A percentile compares a stretch with the other conserved stretches of the same genome.
phyloP scores from a whole-genome alignment of 495 filamentous ascomycete species.

The Rhizodiscina lignyota region DNA sequence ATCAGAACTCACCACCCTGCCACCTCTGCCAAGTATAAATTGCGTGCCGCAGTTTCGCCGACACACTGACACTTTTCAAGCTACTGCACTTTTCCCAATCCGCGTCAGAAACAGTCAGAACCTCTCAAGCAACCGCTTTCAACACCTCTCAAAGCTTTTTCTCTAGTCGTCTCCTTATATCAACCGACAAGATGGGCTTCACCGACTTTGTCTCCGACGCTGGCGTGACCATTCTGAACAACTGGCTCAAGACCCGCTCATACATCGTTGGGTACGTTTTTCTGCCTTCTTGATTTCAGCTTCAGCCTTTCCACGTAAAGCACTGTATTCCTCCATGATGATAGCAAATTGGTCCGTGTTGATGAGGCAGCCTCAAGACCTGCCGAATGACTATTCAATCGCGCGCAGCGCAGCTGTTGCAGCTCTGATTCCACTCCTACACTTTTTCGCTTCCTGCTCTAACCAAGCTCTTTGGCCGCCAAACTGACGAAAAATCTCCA shows the following conservation, averaged over 20 bases:
- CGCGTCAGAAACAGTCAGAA: too few relatives aligned
- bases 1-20: too few relatives aligned
- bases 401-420: constrained; percentile 76
- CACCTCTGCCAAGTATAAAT: too few relatives aligned
- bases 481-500: constrained; percentile 3
- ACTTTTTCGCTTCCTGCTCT: neutral
- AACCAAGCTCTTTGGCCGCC: neutral
- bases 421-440: too few relatives aligned
- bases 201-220: constrained; percentile 76
- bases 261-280: constrained; percentile 78
- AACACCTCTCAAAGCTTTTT: constrained; percentile 1
- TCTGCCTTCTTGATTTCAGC: constrained; percentile 7
- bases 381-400: constrained; percentile 71
- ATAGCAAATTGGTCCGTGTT: constrained; percentile 97
- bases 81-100: too few relatives aligned
- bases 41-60: too few relatives aligned
- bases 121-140: neutral
- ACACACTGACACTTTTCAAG: too few relatives aligned
- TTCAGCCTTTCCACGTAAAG: constrained; percentile 5
- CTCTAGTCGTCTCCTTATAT: neutral
- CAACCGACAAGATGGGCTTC: constrained; percentile 72
- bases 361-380: constrained; percentile 97
- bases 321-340: constrained; percentile 39
- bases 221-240: constrained; percentile 77
- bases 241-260: constrained; percentile 75